Conservation (phyloP, 2,329 filamentous ascomycete species). For the Meredithiella fracta region DNA sequence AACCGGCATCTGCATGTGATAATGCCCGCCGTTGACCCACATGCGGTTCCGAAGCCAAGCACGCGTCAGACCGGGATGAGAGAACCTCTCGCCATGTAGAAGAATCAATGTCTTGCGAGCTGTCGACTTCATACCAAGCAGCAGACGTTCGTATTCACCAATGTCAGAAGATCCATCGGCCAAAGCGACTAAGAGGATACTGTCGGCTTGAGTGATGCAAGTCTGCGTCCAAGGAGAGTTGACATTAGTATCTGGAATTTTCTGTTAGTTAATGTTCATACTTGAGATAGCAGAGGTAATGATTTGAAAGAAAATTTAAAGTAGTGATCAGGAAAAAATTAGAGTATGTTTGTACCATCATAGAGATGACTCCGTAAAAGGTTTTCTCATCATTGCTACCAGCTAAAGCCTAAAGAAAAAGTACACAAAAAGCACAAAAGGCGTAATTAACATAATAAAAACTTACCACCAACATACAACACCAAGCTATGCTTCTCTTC, state of each 20-base stretch:
- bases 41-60: constrained; percentile 83
- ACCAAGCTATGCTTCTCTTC: constrained; percentile 96
- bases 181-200: constrained; percentile 79
- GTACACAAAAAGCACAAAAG: neutral
- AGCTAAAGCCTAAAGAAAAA: constrained; percentile 3
- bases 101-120: constrained; percentile 85
- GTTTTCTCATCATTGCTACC: constrained; percentile 35
- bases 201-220: constrained; percentile 92
- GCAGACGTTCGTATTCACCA: constrained; percentile 90
- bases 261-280: constrained; percentile 8
- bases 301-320: constrained; percentile 9
- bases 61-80: constrained; percentile 65
- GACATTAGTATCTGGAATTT: constrained; percentile 63
- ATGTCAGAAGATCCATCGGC: constrained; percentile 81
- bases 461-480: constrained; percentile 70
- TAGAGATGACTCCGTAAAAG: constrained; percentile 29
- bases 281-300: constrained; percentile 19
- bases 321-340: constrained; percentile 47
- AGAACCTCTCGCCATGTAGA: constrained; percentile 78
- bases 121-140: constrained; percentile 93
- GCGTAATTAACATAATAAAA: neutral
- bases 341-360: constrained; percentile 41
- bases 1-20: constrained; percentile 75
- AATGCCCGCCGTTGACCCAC: constrained; percentile 97
- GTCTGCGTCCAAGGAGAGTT: constrained; percentile 98